A percentile compares a stretch with the other conserved stretches of the same genome.
These are phyloP conservation scores for Blastocystis sp. DNA, from an alignment of 352 stramenopile species.

Conservation along the genomic window DNA sequence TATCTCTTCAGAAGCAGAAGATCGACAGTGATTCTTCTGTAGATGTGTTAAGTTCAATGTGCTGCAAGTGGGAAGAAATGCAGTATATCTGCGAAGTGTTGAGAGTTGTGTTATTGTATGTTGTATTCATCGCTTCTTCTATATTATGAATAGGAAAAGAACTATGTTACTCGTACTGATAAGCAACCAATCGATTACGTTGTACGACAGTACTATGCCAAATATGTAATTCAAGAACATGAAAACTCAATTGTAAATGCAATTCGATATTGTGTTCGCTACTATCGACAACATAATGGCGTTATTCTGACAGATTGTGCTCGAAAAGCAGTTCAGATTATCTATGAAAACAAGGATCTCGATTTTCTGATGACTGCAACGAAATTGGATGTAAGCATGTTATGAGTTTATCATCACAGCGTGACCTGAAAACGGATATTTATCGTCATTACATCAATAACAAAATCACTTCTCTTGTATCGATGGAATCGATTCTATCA, in stretches of 20 bases:
- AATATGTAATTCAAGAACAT: not conserved
- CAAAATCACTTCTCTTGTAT: not conserved
- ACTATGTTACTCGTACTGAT: slow-evolving; percentile 11
- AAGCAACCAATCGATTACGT: not conserved
- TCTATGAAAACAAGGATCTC: not conserved
- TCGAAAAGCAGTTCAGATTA: not conserved
- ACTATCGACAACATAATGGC: not conserved
- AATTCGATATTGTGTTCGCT: not conserved
- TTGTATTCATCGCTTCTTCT: not conserved
- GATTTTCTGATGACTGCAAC: not conserved
- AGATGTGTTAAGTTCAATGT: not conserved
- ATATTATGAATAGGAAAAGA: not conserved
- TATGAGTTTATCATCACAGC: not conserved
- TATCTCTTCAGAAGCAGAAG: not conserved
- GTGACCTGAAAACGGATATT: not conserved
- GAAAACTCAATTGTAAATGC: not conserved
- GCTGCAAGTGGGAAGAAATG: slow-evolving; percentile 51
- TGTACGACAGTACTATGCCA: not conserved
- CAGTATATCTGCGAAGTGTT: not conserved
- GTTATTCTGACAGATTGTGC: not conserved
- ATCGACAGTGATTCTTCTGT: not conserved
- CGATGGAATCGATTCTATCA: not conserved
- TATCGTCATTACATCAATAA: slow-evolving; percentile 2
- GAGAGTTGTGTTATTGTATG: not conserved
- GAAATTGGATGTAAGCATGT: not conserved